phyloP scores from a whole-genome alignment of 495 filamentous ascomycete genomes.

The Hypomontagnella monticulosa region DNA sequence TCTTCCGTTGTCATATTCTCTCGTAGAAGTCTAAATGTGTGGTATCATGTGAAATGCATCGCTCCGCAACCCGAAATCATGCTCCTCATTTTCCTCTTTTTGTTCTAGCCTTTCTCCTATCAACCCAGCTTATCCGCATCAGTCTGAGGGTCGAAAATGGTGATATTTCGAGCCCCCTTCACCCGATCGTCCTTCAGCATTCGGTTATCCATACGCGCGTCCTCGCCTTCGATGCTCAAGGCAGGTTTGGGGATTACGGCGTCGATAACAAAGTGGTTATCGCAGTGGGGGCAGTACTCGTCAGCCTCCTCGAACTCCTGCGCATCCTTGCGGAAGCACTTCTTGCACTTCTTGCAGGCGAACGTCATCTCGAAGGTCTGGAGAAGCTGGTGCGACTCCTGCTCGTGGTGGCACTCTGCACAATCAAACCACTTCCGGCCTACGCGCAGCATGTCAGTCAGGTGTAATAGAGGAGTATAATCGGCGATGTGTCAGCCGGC shows the following conservation, averaged over 20 bases:
- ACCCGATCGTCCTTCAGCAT: constrained; percentile 96
- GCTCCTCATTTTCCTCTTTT: neutral
- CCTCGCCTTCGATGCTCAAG: constrained; percentile 87
- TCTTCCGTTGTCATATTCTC: constrained; percentile 19
- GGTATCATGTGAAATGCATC: constrained; percentile 49
- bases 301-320: constrained; percentile 95
- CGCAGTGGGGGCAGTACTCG: constrained; percentile 99
- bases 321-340: constrained; percentile 94
- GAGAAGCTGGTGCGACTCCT: constrained; percentile 75
- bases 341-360: constrained; percentile 98
- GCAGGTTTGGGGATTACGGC: constrained; percentile 82
- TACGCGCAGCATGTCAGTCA: constrained; percentile 46
- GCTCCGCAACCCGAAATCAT: constrained; percentile 34
- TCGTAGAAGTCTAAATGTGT: constrained; percentile 40
- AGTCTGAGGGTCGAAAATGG: constrained; percentile 78
- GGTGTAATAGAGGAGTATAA: neutral
- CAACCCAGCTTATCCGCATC: constrained; percentile 80
- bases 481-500: neutral
- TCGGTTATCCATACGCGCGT: constrained; percentile 81
- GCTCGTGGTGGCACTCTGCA: constrained; percentile 90
- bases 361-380: constrained; percentile 90
- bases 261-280: constrained; percentile 96
- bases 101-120: constrained; percentile 13
- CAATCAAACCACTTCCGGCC: constrained; percentile 99
- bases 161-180: constrained; percentile 64